Evolutionary conservation across 2,329 filamentous ascomycete genomes (phyloP).

Genomic region (Herpotrichia juniperi): DNA sequence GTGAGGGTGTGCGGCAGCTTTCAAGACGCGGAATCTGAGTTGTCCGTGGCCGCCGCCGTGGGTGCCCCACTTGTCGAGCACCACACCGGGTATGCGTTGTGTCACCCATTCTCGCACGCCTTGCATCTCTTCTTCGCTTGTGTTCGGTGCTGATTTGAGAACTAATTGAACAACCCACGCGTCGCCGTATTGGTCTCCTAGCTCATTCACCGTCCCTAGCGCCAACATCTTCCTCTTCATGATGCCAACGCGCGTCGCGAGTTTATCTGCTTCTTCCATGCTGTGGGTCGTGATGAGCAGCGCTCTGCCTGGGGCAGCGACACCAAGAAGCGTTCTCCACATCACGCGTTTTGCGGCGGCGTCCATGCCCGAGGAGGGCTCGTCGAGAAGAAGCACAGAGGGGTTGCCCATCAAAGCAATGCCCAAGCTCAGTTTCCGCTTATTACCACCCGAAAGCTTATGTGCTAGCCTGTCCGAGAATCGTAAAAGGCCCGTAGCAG

Average conservation of each 20-base stretch:
- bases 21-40: slow-evolving; percentile 79
- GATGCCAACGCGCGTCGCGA: slow-evolving; percentile 84
- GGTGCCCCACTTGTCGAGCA: slow-evolving; percentile 63
- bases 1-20: slow-evolving; percentile 42
- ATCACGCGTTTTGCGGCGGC: slow-evolving; percentile 89
- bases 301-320: slow-evolving; percentile 73
- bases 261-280: slow-evolving; percentile 93
- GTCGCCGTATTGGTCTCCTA: slow-evolving; percentile 78
- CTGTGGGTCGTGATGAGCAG: slow-evolving; percentile 89
- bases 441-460: slow-evolving; percentile 87
- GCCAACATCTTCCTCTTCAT: slow-evolving; percentile 86
- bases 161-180: slow-evolving; percentile 83
- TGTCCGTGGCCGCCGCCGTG: slow-evolving; percentile 80
- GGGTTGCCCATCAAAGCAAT: slow-evolving; percentile 95
- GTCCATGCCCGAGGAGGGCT: slow-evolving; percentile 87
- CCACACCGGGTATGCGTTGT: slow-evolving; percentile 65
- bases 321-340: slow-evolving; percentile 82
- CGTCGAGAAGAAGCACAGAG: slow-evolving; percentile 83
- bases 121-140: slow-evolving; percentile 69
- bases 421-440: slow-evolving; percentile 86
- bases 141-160: slow-evolving; percentile 75
- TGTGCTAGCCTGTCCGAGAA: slow-evolving; percentile 78
- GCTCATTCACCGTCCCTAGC: slow-evolving; percentile 73
- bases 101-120: slow-evolving; percentile 70
- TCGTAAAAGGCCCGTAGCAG: slow-evolving; percentile 75